phyloP scores from a whole-genome alignment of 257 asterid genomes.

The Solanum piurae region DNA sequence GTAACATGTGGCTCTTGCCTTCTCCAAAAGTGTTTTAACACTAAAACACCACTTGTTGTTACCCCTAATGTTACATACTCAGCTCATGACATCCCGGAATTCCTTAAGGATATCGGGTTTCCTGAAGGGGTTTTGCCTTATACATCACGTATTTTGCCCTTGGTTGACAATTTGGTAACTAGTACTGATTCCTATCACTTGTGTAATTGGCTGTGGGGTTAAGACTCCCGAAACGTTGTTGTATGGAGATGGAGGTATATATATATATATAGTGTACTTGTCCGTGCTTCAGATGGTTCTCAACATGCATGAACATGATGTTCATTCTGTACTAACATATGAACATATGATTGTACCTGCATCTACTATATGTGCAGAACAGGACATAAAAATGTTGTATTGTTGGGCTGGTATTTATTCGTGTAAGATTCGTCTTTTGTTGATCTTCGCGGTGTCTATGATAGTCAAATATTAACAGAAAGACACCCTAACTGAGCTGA shows the following conservation, averaged over 20 bases:
- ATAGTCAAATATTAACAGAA: too few relatives aligned
- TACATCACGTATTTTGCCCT: background rate
- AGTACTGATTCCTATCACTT: constrained; percentile 34
- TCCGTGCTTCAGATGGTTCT: background rate
- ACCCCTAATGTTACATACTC: constrained; percentile 28
- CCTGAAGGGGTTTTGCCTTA: constrained; percentile 49
- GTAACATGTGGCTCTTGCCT: constrained; percentile 77
- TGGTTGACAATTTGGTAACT: constrained; percentile 21
- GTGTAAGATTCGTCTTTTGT: too few relatives aligned
- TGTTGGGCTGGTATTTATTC: too few relatives aligned
- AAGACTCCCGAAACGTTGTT: constrained; percentile 42
- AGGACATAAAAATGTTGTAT: too few relatives aligned
- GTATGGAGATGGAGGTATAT: constrained; percentile 16
- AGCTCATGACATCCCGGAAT: constrained; percentile 24
- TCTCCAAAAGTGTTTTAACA: constrained; percentile 40
- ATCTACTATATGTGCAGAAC: too few relatives aligned
- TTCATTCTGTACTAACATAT: background rate
- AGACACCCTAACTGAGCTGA: too few relatives aligned
- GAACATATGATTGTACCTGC: background rate
- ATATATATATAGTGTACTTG: too few relatives aligned
- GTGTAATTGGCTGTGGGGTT: constrained; percentile 59
- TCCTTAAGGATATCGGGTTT: constrained; percentile 58
- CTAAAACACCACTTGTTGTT: constrained; percentile 20
- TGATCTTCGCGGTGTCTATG: too few relatives aligned
- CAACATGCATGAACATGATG: background rate